Evolutionary conservation across 495 filamentous ascomycete genomes (phyloP), one percentile per base, ranked within the genome.

Genomic region (Tuber melanosporum): DNA sequence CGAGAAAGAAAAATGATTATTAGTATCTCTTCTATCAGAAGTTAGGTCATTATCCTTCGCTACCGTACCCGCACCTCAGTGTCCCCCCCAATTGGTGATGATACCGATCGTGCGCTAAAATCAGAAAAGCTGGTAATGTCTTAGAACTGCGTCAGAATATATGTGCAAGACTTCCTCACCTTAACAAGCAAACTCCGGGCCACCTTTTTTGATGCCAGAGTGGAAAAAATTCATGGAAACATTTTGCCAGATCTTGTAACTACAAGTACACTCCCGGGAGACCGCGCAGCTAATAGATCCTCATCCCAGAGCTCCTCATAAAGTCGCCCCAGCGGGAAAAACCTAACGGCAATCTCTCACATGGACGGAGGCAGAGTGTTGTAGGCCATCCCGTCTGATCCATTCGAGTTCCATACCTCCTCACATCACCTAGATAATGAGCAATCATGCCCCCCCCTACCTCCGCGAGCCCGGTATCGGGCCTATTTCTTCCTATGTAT

Each of bases 331-430:
- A 66, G 26, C 26, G 57, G 32, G 57, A 32, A 66, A 66, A 66
- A 1, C 57, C 57, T 4, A 66, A 26, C 26, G 57, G 57, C 15
- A 66, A 36, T 36, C 57, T 66, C 26, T 66, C 57, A 66, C 57
- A 66, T 66, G 57, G 57, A 2, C 57, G 57, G 57, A 66, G 57
- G 26, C 57, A 66, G 57, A 66, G 57, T 0, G 57, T 66, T 19
- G 57, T 66, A 66, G 57, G 57, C 57, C 57, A 66, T 66, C 57
- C 57, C 0, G 57, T 36, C 32, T 66, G 57, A 19, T 66, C 57
- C 57, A 66, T 66, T 36, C 57, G 57, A 66, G 57, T 66, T 36
- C 57, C 26, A 36, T 66, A 66, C 57, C 57, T 66, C 57, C 57
- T 66, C 57, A 66, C 57, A 36, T 66, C 57, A 3, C 57, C 57